These are phyloP conservation scores for Euphorbia neoarborescens DNA, from an alignment of 441 rosid genomes.

Conservation along the genomic window DNA sequence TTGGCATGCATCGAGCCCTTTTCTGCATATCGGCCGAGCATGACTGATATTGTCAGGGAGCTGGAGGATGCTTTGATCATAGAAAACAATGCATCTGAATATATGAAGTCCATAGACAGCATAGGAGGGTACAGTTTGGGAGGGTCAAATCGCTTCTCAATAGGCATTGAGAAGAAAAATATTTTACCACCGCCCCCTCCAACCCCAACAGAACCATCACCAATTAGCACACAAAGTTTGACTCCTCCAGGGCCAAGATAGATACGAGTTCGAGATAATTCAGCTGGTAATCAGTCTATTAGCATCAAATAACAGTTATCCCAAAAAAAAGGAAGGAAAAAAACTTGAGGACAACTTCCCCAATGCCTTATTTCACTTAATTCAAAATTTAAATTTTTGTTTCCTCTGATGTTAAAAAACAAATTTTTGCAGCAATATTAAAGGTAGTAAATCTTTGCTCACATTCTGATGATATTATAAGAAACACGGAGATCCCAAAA, in stretches of 20 bases:
- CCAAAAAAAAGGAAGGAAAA: neutral
- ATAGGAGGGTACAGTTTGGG: slow-evolving; percentile 53
- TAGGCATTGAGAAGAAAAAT: slow-evolving; percentile 39
- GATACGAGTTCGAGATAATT: slow-evolving; percentile 16
- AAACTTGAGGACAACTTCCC: slow-evolving; percentile 12
- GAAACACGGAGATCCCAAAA: neutral
- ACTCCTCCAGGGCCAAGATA: slow-evolving; percentile 59
- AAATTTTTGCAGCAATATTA: slow-evolving; percentile 17
- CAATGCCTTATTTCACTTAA: slow-evolving; percentile 2
- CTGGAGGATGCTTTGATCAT: slow-evolving; percentile 67
- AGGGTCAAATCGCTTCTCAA: slow-evolving; percentile 58
- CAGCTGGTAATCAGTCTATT: slow-evolving; percentile 19
- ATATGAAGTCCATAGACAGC: slow-evolving; percentile 72
- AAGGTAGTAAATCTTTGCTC: neutral
- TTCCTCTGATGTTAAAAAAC: slow-evolving; percentile 10
- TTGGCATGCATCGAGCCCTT: slow-evolving; percentile 57
- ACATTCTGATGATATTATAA: neutral
- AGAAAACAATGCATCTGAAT: slow-evolving; percentile 78
- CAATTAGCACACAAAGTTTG: slow-evolving; percentile 36
- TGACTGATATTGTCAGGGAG: slow-evolving; percentile 58
- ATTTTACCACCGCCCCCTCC: slow-evolving; percentile 32
- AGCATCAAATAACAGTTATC: slow-evolving; percentile 3
- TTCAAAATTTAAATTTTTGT: neutral
- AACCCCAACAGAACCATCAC: slow-evolving; percentile 39
- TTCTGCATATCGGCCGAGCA: slow-evolving; percentile 56